Evolutionary conservation across 495 filamentous ascomycete species (phyloP).

Genomic region (Trichoderma gamsii): DNA sequence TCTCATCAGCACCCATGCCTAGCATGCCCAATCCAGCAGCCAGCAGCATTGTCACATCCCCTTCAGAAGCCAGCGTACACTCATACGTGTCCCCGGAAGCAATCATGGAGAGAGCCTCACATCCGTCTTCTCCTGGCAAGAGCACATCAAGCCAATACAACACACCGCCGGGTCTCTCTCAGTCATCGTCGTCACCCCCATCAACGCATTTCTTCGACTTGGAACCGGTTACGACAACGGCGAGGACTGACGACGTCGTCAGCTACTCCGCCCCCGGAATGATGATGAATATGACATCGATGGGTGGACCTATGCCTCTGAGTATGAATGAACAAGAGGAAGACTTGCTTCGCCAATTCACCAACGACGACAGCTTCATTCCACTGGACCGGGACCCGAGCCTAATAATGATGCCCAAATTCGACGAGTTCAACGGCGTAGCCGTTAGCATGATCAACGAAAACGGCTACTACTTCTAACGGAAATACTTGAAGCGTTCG

Average conservation of each 20-base stretch:
- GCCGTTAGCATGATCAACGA: conserved; percentile 29
- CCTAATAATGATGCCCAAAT: conserved; percentile 40
- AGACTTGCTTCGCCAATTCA: conserved; percentile 31
- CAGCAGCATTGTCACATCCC: conserved; percentile 24
- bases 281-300: conserved; percentile 28
- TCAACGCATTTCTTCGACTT: conserved; percentile 38
- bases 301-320: conserved; percentile 24
- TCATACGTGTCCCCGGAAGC: conserved; percentile 31
- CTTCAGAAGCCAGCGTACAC: conserved; percentile 33
- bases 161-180: conserved; percentile 44
- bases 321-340: conserved; percentile 21
- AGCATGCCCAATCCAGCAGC: conserved; percentile 18
- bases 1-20: conserved; percentile 37
- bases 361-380: conserved; percentile 30
- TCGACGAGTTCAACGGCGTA: conserved; percentile 37
- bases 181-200: conserved; percentile 41
- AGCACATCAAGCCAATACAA: conserved; percentile 33
- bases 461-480: conserved; percentile 31
- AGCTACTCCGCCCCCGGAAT: conserved; percentile 27
- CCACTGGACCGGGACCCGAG: conserved; percentile 34
- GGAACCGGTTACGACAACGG: conserved; percentile 31
- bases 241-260: conserved; percentile 20
- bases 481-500: conserved; percentile 23
- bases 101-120: conserved; percentile 31
- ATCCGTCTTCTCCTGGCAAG: conserved; percentile 43